These are phyloP conservation scores for Trametes elegans DNA, from an alignment of 768 basidiomycete genomes.

Conservation along the genomic window DNA sequence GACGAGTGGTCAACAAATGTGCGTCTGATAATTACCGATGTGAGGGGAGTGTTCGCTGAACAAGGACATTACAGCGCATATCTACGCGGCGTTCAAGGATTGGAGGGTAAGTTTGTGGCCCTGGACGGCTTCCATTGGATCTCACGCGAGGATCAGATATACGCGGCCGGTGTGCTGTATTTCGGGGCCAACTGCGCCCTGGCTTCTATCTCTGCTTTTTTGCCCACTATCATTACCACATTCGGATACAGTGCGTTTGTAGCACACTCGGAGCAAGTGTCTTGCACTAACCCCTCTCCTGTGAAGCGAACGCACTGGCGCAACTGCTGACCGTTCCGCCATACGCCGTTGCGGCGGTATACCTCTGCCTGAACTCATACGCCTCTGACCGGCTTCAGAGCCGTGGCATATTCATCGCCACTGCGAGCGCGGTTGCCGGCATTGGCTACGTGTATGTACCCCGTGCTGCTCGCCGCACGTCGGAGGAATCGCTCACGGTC, in stretches of 20 bases:
- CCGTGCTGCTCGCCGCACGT: not conserved
- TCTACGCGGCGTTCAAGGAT: constrained; percentile 61
- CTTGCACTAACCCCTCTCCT: constrained; percentile 7
- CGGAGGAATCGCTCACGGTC: too few species aligned
- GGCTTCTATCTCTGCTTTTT: constrained; percentile 78
- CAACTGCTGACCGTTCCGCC: constrained; percentile 80
- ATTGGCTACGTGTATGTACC: constrained; percentile 60
- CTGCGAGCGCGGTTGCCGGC: constrained; percentile 44
- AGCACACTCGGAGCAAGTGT: constrained; percentile 53
- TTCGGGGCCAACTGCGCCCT: constrained; percentile 76
- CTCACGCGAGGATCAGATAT: constrained; percentile 40
- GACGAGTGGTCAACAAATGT: constrained; percentile 65
- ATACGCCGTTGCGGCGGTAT: constrained; percentile 63
- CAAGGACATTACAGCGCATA: constrained; percentile 71
- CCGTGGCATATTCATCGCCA: constrained; percentile 49
- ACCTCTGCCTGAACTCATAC: constrained; percentile 55
- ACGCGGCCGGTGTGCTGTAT: constrained; percentile 69
- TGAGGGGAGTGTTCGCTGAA: not conserved
- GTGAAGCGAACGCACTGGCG: constrained; percentile 54
- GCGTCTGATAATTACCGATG: too few species aligned
- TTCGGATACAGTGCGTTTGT: constrained; percentile 68
- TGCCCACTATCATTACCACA: constrained; percentile 77
- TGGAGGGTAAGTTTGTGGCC: constrained; percentile 44
- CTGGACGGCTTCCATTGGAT: too few species aligned
- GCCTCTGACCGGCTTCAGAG: constrained; percentile 63